Evolutionary conservation across 371 early-diverging fungal genomes (phyloP), one percentile per base, ranked within the genome.

Genomic region (Smittium mucronatum): DNA sequence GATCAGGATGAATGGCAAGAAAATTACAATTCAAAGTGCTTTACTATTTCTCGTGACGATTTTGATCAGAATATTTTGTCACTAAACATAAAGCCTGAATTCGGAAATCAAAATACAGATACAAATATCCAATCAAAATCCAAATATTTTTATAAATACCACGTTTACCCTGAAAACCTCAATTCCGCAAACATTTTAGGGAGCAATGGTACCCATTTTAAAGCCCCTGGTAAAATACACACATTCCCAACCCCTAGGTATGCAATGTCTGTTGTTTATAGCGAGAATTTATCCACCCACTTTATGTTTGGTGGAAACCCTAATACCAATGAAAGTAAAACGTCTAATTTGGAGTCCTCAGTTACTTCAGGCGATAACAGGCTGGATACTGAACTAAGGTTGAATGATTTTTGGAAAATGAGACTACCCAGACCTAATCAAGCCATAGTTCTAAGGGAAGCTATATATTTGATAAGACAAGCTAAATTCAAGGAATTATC

Each of bases 251-350:
- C 60, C 17, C 71, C 82, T 2, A 75, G 84, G 31, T 82, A 74
- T 70, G 83, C 82, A 0, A 81, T 81, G 64, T 78, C 82, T 69
- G 73, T 81, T 75, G 79, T 76, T 33, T 81, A 79, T 67, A 78
- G 80, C 69, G 35, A 57, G 33, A 31, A 35, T 32, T 70, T 68
- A 0, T 70, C 74, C 21, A 63, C 59, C 26, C 75, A 81, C 63
- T 77, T 75, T 70, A 75, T 84, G 72, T 83, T 83, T 75, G 84
- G 83, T 29, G 84, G 84, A 36, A 80, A 79, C 57, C 75, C 82
- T 1, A 73, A 69, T 64, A 61, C 69, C 0, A 72, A 75, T 2
- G 75, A 36, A 63, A 70, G 71, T 47, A 47, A 47, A 47, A 47
- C 5, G 5, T 11, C 47, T 11, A 47, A 5, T 21, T 5, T 5